Conservation (phyloP, 768 basidiomycete genomes). For the Royoungia palumana region DNA sequence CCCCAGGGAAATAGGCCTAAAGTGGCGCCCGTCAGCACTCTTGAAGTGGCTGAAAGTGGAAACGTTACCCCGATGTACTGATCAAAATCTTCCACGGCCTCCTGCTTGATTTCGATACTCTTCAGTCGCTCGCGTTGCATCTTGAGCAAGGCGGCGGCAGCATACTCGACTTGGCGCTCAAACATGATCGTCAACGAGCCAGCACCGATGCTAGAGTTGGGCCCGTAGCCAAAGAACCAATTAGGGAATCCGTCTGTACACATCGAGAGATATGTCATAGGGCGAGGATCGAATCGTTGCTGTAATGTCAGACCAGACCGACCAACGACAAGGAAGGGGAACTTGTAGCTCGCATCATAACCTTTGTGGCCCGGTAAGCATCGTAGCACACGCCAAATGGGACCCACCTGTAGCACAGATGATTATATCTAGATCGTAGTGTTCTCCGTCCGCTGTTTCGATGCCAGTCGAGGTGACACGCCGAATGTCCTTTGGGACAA, state of each 20-base stretch:
- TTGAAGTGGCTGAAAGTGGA: no score
- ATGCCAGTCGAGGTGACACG: constrained; percentile 53
- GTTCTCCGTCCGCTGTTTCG: constrained; percentile 51
- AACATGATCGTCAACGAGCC: constrained; percentile 55
- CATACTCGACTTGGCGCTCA: constrained; percentile 57
- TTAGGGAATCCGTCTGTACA: constrained; percentile 68
- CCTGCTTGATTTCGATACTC: constrained; percentile 55
- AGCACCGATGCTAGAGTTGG: constrained; percentile 53
- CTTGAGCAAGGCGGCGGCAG: constrained; percentile 52
- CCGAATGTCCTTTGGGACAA: constrained; percentile 47
- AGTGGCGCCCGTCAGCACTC: neutral
- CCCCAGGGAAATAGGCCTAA: constrained; percentile 17
- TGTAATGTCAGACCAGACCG: constrained; percentile 49
- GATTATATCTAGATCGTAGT: constrained; percentile 55
- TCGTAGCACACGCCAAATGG: neutral
- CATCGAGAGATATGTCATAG: constrained; percentile 55
- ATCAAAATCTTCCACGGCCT: constrained; percentile 62
- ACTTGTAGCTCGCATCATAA: constrained; percentile 49
- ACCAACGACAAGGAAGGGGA: constrained; percentile 51
- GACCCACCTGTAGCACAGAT: constrained; percentile 55
- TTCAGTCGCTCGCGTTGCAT: constrained; percentile 60
- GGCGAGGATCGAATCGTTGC: constrained; percentile 53
- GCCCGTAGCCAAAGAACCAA: constrained; percentile 56
- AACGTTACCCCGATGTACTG: constrained; percentile 50
- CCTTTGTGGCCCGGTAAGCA: neutral